phyloP scores from a whole-genome alignment of 495 filamentous ascomycete species.

The Daldinia childiae region DNA sequence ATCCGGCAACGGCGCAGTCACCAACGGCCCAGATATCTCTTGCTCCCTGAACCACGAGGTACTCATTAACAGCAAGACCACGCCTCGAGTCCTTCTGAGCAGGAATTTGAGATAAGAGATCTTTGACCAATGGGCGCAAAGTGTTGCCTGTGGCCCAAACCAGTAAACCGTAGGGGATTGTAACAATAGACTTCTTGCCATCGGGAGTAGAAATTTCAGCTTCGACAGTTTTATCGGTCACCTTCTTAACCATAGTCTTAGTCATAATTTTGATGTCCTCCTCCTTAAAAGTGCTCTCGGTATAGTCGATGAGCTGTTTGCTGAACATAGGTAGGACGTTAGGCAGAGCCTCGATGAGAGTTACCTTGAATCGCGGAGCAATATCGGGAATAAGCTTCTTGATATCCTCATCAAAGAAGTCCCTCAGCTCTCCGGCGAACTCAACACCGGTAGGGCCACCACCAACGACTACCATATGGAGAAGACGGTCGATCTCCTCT shows the following conservation, averaged over 20 bases:
- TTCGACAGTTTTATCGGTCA: conserved; percentile 94
- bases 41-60: conserved; percentile 95
- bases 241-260: conserved; percentile 99
- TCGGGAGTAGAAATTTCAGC: conserved; percentile 87
- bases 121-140: conserved; percentile 83
- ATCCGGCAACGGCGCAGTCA: conserved; percentile 94
- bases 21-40: conserved; percentile 88
- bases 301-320: conserved; percentile 99
- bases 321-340: conserved; percentile 99
- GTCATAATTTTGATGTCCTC: conserved; percentile 95
- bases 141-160: conserved; percentile 99
- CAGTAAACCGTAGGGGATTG: conserved; percentile 92
- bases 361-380: conserved; percentile 92
- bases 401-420: conserved; percentile 98
- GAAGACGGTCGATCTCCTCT: conserved; percentile 89
- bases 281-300: conserved; percentile 98
- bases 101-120: conserved; percentile 90
- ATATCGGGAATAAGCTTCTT: conserved; percentile 98
- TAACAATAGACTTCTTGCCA: conserved; percentile 80
- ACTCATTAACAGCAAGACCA: conserved; percentile 96
- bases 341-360: conserved; percentile 96
- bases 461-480: conserved; percentile 99
- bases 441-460: conserved; percentile 98
- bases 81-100: conserved; percentile 95
- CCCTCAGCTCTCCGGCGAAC: conserved; percentile 96